Percentiles rank a stretch among this genome's conserved stretches.
phyloP scores from a whole-genome alignment of 2,329 filamentous ascomycete species.

The Bipolaris oryzae region DNA sequence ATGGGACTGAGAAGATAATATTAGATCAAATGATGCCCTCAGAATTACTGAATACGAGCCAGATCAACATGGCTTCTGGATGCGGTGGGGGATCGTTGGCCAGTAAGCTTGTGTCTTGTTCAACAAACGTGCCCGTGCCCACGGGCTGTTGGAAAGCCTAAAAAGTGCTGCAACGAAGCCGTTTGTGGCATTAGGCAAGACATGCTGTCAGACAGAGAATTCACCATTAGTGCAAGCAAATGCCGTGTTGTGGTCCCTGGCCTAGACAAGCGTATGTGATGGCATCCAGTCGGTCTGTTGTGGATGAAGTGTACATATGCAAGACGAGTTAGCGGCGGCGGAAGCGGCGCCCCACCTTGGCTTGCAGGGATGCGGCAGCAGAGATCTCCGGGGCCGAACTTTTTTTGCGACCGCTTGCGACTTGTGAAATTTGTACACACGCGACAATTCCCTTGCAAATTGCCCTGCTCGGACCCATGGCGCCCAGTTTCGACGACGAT shows the following conservation, averaged over 20 bases:
- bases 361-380: slow-evolving; percentile 16
- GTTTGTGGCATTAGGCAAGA: not conserved
- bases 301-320: too few species aligned
- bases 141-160: not conserved
- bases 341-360: slow-evolving; percentile 10
- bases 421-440: slow-evolving; percentile 8
- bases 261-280: not conserved
- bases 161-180: not conserved
- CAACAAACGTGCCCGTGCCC: not conserved
- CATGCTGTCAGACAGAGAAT: not conserved
- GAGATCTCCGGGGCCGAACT: slow-evolving; percentile 23
- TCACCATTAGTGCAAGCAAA: too few species aligned
- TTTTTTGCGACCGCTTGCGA: slow-evolving; percentile 29
- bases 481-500: slow-evolving; percentile 44
- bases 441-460: not conserved
- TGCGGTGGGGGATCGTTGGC: not conserved
- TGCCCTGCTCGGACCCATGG: slow-evolving; percentile 29
- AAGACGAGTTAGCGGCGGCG: slow-evolving; percentile 3
- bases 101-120: not conserved
- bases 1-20: too few species aligned
- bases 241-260: not conserved
- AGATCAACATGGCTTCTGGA: not conserved
- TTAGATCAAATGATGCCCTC: not conserved
- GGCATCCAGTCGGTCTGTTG: too few species aligned
- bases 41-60: not conserved